Base-by-base conservation (phyloP, 2,329 filamentous ascomycete species). In the Annulohypoxylon truncatum region DNA sequence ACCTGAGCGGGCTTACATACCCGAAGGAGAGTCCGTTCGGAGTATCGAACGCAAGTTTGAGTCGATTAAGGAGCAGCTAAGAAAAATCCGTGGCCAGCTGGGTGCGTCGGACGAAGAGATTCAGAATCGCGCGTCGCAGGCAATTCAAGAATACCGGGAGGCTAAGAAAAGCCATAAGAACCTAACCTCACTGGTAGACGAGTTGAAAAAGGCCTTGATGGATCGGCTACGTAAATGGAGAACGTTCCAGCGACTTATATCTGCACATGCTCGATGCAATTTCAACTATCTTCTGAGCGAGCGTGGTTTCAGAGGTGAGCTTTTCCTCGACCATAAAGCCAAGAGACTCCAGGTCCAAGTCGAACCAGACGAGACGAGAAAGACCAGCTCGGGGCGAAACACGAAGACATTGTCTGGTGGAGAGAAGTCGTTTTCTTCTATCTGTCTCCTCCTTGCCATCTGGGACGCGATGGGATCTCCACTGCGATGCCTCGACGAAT, bases 401-500 rank as follows among this genome's bases (percentile, higher is more conserved):
- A 95, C 96, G 22, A 97, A 93, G 80, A 98, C 95, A 0, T 83
- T 99, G 1, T 97, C 94, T 7, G 96, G 96, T 56, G 96, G 96
- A 28, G 96, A 99, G 78, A 99, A 99, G 78, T 98, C 95, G 0
- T 99, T 98, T 78, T 96, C 94, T 2, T 97, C 95, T 3, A 96
- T 98, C 64, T 99, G 96, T 80, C 86, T 99, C 72, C 82, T 99
- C 58, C 85, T 99, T 29, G 89, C 94, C 2, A 90, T 99, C 15
- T 99, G 96, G 96, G 96, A 99, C 77, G 95, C 96, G 28, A 99
- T 99, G 91, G 95, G 96, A 9, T 96, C 94, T 15, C 95, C 94
- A 0, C 91, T 99, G 66, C 89, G 96, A 58, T 99, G 96, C 75
- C 84, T 99, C 57, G 96, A 99, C 79, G 96, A 99, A 79, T 99